These are phyloP conservation scores for Tolypocladium ophioglossoides DNA, from an alignment of 2,329 filamentous ascomycete species.

Conservation along the genomic window DNA sequence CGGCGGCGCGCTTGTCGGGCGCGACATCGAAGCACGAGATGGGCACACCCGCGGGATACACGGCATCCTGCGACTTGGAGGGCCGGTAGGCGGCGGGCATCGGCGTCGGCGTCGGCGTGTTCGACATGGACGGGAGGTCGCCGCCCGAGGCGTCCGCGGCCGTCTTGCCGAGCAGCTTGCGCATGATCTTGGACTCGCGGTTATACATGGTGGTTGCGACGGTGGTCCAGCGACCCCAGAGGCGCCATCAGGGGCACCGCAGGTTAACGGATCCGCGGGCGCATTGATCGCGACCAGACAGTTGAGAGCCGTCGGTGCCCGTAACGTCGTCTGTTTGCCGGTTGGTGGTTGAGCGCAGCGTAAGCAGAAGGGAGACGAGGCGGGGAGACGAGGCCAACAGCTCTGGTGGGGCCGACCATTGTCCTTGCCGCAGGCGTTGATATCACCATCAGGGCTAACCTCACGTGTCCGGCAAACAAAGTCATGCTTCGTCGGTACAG, in stretches of 20 bases:
- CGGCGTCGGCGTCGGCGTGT: constrained; percentile 27
- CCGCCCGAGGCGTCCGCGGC: constrained; percentile 34
- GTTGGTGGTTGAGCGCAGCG: no score
- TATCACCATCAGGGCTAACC: neutral
- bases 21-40: constrained; percentile 49
- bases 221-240: constrained; percentile 14
- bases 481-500: no score
- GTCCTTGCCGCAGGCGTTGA: neutral
- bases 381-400: neutral
- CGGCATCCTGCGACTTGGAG: constrained; percentile 43
- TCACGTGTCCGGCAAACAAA: neutral
- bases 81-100: constrained; percentile 35
- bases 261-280: neutral
- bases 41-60: constrained; percentile 39
- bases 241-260: constrained; percentile 22
- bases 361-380: neutral
- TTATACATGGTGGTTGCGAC: constrained; percentile 33
- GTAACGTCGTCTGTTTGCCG: neutral
- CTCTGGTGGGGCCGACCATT: neutral
- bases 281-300: neutral
- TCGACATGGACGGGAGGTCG: constrained; percentile 32
- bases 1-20: constrained; percentile 42
- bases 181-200: constrained; percentile 46
- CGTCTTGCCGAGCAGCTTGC: constrained; percentile 48
- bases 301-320: neutral